Conservation (phyloP, 129 eudicot genomes). For the Calendula officinalis region DNA sequence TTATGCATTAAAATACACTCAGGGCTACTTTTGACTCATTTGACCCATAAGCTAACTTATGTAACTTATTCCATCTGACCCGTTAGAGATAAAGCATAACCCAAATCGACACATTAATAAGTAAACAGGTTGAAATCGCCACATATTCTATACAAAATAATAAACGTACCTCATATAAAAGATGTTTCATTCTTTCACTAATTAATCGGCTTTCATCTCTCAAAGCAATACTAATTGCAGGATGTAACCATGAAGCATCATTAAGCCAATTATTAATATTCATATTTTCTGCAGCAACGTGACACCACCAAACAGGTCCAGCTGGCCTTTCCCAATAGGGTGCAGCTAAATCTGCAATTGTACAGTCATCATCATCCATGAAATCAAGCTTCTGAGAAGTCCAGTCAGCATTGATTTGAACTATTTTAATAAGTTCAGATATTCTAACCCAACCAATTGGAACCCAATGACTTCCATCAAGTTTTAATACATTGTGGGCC, state of each 20-base stretch:
- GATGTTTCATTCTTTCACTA: constrained; percentile 94
- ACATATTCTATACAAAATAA: background rate
- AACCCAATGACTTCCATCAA: constrained; percentile 68
- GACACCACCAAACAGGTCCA: constrained; percentile 99
- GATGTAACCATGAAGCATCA: constrained; percentile 90
- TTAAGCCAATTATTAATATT: constrained; percentile 61
- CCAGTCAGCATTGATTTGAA: constrained; percentile 74
- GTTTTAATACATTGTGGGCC: constrained; percentile 24
- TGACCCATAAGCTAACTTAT: background rate
- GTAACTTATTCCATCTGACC: background rate
- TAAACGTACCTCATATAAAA: constrained; percentile 82
- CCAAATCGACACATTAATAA: background rate
- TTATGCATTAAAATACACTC: background rate
- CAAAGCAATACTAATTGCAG: constrained; percentile 92
- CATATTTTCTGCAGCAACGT: constrained; percentile 68
- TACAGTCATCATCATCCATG: constrained; percentile 72
- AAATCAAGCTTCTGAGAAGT: constrained; percentile 50
- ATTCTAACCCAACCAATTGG: constrained; percentile 96
- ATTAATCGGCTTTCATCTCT: constrained; percentile 90
- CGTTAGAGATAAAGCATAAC: background rate
- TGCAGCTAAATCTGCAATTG: constrained; percentile 85
- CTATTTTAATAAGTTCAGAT: constrained; percentile 65
- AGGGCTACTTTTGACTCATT: background rate
- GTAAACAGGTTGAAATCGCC: background rate
- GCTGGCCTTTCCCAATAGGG: constrained; percentile 93